Conservation (phyloP, 2,329 filamentous ascomycete species). For the Curvularia sp. region DNA sequence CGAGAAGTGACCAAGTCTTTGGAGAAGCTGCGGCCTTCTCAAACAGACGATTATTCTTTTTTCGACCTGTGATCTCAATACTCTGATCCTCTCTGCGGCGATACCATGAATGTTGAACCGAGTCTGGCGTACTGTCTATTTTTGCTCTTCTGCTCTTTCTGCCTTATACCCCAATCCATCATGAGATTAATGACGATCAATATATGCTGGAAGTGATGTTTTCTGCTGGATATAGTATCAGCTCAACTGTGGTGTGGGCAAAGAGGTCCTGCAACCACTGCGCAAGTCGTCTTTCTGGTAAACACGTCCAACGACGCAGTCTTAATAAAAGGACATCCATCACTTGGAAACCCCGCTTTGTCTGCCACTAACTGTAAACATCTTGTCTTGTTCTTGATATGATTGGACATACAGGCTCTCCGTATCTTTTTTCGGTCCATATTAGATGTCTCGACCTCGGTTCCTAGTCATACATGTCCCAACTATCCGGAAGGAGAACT, state of each 20-base stretch:
- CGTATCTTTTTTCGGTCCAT: not conserved
- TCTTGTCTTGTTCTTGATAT: not conserved
- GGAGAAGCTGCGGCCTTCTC: conserved; percentile 1
- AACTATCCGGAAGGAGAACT: not conserved
- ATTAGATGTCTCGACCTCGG: not conserved
- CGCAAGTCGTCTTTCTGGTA: not conserved
- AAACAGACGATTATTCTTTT: not conserved
- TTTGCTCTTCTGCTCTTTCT: conserved; percentile 1
- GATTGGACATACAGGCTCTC: not conserved
- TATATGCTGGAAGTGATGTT: not conserved
- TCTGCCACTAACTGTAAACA: not conserved
- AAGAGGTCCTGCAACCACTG: not conserved
- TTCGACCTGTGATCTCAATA: not conserved
- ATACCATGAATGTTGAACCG: not conserved
- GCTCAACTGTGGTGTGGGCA: not conserved
- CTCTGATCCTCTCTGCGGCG: not conserved
- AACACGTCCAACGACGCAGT: not conserved
- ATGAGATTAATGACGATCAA: not conserved
- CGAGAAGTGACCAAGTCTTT: conserved; percentile 6
- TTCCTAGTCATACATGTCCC: not conserved
- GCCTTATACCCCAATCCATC: conserved; percentile 8
- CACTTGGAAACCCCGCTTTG: not conserved
- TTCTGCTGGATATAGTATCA: not conserved
- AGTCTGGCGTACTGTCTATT: not conserved
- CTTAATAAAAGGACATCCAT: not conserved